Evolutionary conservation across 306 rosid genomes (phyloP), one percentile per base, ranked within the genome.

Genomic region (Cicer chorassanicum): DNA sequence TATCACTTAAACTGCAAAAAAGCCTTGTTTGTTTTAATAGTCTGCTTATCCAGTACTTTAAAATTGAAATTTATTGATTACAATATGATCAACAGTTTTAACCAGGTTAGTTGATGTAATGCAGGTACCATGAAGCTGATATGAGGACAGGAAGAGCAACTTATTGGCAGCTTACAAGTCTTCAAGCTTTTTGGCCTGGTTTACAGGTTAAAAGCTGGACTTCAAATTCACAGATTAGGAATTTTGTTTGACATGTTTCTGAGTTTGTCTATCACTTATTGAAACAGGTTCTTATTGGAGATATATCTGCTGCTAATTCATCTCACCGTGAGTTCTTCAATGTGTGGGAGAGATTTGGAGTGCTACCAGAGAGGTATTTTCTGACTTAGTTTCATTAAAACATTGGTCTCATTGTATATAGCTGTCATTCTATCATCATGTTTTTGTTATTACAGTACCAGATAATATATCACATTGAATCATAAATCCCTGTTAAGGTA

Each of bases 101-200:
- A 65, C 36, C 74, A 70, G 77, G 39, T 68, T 78, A 69, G 75
- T 78, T 77, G 65, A 71, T 63, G 73, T 68, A 69, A 75, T 80
- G 43, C 81, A 93, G 98, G 97, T 93, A 91, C 82, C 98, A 94
- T 3, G 97, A 94, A 81, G 97, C 98, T 16, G 98, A 94, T 85
- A 94, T 94, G 96, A 91, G 94, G 75, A 90, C 98, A 1, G 97
- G 98, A 82, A 90, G 80, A 83, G 95, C 97, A 81, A 94, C 98
- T 74, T 90, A 90, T 74, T 90, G 98, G 98, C 98, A 94, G 83
- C 97, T 94, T 69, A 94, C 97, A 68, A 94, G 99, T 86, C 97
- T 94, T 81, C 99, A 94, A 83, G 99, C 97, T 56, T 94, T 94
- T 90, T 90, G 99, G 99, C 99, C 97, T 14, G 99, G 99, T 72